These are phyloP conservation scores for Microbotryum scabiosae DNA, from an alignment of 1,284 basidiomycete species.

Conservation along the genomic window DNA sequence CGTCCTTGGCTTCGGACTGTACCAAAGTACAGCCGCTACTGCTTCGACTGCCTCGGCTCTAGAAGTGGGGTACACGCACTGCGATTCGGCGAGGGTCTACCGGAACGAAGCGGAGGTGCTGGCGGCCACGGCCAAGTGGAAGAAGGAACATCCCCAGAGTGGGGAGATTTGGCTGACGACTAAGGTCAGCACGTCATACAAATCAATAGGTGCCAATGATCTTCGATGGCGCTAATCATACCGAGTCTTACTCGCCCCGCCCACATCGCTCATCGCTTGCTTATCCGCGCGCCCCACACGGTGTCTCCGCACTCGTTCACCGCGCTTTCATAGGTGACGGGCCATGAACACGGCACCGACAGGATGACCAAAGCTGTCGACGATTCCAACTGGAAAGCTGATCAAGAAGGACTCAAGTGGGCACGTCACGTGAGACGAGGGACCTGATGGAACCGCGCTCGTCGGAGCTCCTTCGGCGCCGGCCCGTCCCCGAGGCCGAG, in stretches of 20 bases:
- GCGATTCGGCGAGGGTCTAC: conserved; percentile 62
- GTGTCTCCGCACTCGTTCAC: too few relatives aligned
- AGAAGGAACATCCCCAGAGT: conserved; percentile 35
- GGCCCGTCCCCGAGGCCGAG: too few relatives aligned
- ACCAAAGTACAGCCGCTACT: conserved; percentile 54
- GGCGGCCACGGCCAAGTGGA: conserved; percentile 50
- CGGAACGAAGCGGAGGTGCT: conserved; percentile 58
- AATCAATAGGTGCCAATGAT: not conserved
- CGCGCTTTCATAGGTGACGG: too few relatives aligned
- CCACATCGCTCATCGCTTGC: too few relatives aligned
- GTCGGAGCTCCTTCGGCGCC: too few relatives aligned
- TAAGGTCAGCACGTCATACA: conserved; percentile 23
- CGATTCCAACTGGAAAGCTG: conserved; percentile 5
- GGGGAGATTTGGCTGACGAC: conserved; percentile 56
- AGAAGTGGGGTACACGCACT: conserved; percentile 66
- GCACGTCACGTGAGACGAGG: conserved; percentile 43
- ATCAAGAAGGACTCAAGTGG: conserved; percentile 23
- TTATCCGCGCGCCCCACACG: too few relatives aligned
- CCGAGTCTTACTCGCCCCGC: not conserved
- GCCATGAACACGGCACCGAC: too few relatives aligned
- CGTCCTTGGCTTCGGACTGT: conserved; percentile 72
- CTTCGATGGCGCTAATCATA: not conserved
- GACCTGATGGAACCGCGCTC: too few relatives aligned
- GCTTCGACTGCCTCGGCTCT: conserved; percentile 58
- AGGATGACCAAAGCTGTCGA: too few relatives aligned